A percentile compares a stretch with the other conserved stretches of the same genome.
These are phyloP conservation scores for Microstegium vimineum DNA, from an alignment of 176 grass and related monocot genomes.

Conservation along the genomic window DNA sequence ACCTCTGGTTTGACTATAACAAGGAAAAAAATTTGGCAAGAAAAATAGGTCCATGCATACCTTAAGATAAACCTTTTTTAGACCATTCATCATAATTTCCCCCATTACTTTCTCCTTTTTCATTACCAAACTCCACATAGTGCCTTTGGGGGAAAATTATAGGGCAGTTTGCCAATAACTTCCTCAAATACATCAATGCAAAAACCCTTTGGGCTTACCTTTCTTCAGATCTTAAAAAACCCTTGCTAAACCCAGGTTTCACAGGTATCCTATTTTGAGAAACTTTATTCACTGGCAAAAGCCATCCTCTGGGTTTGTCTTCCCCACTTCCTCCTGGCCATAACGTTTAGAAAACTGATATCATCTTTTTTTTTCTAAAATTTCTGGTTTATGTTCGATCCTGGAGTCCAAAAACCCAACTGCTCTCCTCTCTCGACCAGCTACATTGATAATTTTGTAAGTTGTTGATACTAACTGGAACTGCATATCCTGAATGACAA, in stretches of 20 bases:
- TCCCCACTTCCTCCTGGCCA: slow-evolving; percentile 46
- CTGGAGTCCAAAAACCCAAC: slow-evolving; percentile 44
- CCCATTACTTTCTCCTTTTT: slow-evolving; percentile 36
- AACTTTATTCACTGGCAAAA: slow-evolving; percentile 40
- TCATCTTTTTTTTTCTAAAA: too few species aligned
- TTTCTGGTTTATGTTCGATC: slow-evolving; percentile 7
- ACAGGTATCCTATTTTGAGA: slow-evolving; percentile 54
- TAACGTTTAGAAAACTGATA: too few species aligned
- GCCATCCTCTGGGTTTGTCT: slow-evolving; percentile 58
- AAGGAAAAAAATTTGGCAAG: background rate
- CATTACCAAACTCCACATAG: slow-evolving; percentile 31
- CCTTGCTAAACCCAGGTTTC: slow-evolving; percentile 45
- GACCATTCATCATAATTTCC: slow-evolving; percentile 65
- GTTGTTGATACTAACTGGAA: slow-evolving; percentile 47
- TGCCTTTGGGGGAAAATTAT: background rate
- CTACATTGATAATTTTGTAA: slow-evolving; percentile 58
- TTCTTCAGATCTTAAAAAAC: slow-evolving; percentile 36
- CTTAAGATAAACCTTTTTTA: slow-evolving; percentile 63
- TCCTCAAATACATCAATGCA: slow-evolving; percentile 55
- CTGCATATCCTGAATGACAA: slow-evolving; percentile 50
- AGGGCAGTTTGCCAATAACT: slow-evolving; percentile 31
- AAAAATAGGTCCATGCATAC: slow-evolving; percentile 29
- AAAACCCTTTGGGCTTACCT: slow-evolving; percentile 14
- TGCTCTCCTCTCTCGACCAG: background rate
- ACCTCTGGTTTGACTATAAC: background rate